Evolutionary conservation across 805 yeast genomes (phyloP).

Genomic region (Zygosaccharomyces gambellarensis): DNA sequence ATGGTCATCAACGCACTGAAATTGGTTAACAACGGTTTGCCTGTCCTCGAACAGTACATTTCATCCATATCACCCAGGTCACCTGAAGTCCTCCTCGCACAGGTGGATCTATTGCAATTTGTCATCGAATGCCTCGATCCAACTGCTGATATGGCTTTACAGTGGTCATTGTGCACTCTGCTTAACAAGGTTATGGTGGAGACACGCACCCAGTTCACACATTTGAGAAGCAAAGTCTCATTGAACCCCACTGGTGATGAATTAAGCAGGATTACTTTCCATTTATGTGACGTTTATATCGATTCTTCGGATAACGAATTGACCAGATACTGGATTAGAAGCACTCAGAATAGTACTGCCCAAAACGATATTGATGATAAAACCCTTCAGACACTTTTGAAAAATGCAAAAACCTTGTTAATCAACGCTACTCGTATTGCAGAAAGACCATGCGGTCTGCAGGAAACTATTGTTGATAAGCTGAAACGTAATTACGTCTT

Average conservation of each 20-base stretch:
- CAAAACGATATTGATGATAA: constrained; percentile 3
- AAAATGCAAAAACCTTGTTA: constrained; percentile 25
- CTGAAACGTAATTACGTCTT: constrained; percentile 29
- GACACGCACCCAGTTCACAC: constrained; percentile 16
- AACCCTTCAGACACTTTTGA: constrained; percentile 17
- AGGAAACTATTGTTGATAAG: constrained; percentile 29
- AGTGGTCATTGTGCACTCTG: constrained; percentile 23
- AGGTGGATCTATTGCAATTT: constrained; percentile 19
- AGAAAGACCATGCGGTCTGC: constrained; percentile 28
- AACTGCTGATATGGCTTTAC: neutral
- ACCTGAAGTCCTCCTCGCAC: constrained; percentile 14
- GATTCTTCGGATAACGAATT: constrained; percentile 27
- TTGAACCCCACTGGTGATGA: constrained; percentile 15
- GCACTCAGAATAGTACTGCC: neutral
- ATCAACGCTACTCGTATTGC: constrained; percentile 25
- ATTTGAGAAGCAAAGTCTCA: constrained; percentile 11
- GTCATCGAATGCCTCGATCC: constrained; percentile 14
- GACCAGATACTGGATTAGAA: constrained; percentile 19
- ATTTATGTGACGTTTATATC: constrained; percentile 24
- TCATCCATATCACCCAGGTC: neutral
- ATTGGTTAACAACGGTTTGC: constrained; percentile 10
- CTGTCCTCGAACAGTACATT: constrained; percentile 10
- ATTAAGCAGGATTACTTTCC: constrained; percentile 26
- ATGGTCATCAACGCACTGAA: constrained; percentile 16
- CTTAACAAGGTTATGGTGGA: constrained; percentile 17